A percentile compares a stretch with the other conserved stretches of the same genome.
phyloP scores from a whole-genome alignment of 2,329 filamentous ascomycete species.

The Xylariaceae sp. region DNA sequence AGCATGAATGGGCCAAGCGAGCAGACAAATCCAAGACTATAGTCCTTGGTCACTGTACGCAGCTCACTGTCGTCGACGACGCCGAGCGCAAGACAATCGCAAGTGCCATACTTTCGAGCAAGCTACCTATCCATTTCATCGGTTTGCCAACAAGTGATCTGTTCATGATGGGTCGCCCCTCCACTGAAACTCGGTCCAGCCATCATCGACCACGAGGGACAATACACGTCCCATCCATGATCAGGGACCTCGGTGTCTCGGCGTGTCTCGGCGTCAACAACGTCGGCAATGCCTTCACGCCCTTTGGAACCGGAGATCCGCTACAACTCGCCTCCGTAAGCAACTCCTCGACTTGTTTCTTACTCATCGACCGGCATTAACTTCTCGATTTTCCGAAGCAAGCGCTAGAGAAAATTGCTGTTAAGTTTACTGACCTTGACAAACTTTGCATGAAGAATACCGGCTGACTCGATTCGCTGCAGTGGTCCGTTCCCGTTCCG shows the following conservation, averaged over 20 bases:
- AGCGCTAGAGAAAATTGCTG: too few species aligned
- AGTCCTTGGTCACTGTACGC: conserved; percentile 67
- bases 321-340: conserved; percentile 53
- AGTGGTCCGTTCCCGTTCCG: too few species aligned
- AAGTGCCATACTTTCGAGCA: conserved; percentile 41
- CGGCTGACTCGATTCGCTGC: too few species aligned
- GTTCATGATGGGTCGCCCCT: conserved; percentile 63
- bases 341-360: too few species aligned
- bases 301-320: conserved; percentile 65
- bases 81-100: conserved; percentile 50
- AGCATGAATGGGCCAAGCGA: conserved; percentile 45
- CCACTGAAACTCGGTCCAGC: conserved; percentile 14
- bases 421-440: too few species aligned
- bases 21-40: conserved; percentile 45
- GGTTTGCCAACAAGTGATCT: conserved; percentile 69
- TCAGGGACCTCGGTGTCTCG: conserved; percentile 55
- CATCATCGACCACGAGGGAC: conserved; percentile 53
- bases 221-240: conserved; percentile 58
- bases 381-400: too few species aligned
- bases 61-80: conserved; percentile 54
- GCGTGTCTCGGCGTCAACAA: conserved; percentile 68
- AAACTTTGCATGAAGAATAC: too few species aligned
- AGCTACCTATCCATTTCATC: conserved; percentile 63
- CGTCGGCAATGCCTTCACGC: conserved; percentile 72
- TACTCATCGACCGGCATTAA: too few species aligned